Evolutionary conservation across 2,329 filamentous ascomycete genomes (phyloP), one percentile per base, ranked within the genome.

Genomic region (Aspergillus carbonarius): DNA sequence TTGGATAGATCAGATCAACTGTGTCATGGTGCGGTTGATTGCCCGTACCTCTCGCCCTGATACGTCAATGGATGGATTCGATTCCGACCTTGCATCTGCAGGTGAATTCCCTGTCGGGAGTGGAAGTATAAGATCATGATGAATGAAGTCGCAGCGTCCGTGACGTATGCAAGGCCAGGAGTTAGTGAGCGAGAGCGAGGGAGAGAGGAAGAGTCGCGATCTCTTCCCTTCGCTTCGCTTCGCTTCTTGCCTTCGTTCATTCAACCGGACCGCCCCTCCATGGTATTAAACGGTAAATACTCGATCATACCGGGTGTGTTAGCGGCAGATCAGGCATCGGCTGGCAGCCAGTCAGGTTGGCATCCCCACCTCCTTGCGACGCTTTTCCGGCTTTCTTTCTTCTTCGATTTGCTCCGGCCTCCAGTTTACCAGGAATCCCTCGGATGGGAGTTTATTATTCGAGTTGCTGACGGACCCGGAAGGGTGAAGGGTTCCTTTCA

Each of bases 271-370:
- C 1, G 30, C 30, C 30, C 30, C 30, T 32, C 30, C 30, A 32
- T 10, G 30, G 30, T 42, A 51, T 37, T 20, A 25, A 15, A 6
- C 49, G 7, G 20, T 51, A 35, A 49, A 37, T 51, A 25, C 25
- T 18, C 44, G 30, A n/a, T 25, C 25, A 48, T 27, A 42, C 39
- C 39, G 39, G 39, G 39, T 42, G 20, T 18, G 35, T 55, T 63
- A 63, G 61, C 51, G 59, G 61, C 61, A 61, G 61, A 63, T 63
- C 61, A 63, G 61, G 61, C 61, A 63, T 59, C 54, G 52, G 54
- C 20, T 56, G 47, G 54, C 54, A 55, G 57, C 61, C 59, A 62
- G 53, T 63, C 56, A 55, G 20, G 54, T 40, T 17, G 25, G 35
- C 55, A 40, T 59, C 52, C 55, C 61, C 59, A 61, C 61, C 52